A percentile compares a stretch with the other conserved stretches of the same genome.
Evolutionary conservation across 2,329 filamentous ascomycete species (phyloP).

Genomic region (Amphichorda felina): DNA sequence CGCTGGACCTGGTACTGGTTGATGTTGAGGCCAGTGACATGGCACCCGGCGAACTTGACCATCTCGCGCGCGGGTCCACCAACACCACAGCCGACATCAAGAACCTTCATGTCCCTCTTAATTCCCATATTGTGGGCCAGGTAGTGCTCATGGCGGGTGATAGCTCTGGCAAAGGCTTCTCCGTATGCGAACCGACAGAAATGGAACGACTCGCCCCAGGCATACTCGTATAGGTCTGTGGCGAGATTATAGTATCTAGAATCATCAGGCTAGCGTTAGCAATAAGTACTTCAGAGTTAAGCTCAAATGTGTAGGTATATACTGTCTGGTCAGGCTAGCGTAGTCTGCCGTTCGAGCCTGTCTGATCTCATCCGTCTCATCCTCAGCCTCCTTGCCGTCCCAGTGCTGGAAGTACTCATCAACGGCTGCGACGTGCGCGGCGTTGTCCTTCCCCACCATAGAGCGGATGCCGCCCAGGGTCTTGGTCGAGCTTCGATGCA

Average conservation of each 20-base stretch:
- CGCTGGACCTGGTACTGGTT: conserved; percentile 95
- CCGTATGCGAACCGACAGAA: conserved; percentile 84
- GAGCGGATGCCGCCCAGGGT: too few relatives aligned
- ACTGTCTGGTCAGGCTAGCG: conserved; percentile 79
- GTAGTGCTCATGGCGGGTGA: conserved; percentile 92
- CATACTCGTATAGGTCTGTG: conserved; percentile 87
- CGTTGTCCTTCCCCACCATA: too few relatives aligned
- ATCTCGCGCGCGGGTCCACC: conserved; percentile 91
- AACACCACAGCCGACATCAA: conserved; percentile 94
- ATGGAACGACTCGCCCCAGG: conserved; percentile 88
- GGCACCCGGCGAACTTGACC: conserved; percentile 78
- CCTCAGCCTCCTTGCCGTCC: conserved; percentile 64
- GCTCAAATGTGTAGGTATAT: conserved; percentile 22
- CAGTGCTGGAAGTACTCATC: too few relatives aligned
- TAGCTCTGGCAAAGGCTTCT: conserved; percentile 77
- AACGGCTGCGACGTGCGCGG: too few relatives aligned
- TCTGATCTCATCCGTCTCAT: conserved; percentile 59
- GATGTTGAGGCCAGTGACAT: conserved; percentile 86
- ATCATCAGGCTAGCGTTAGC: conserved; percentile 4
- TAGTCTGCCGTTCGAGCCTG: conserved; percentile 72
- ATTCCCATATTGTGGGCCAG: conserved; percentile 77
- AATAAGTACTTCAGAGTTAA: conserved; percentile 1
- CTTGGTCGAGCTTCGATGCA: too few relatives aligned
- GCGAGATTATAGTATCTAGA: conserved; percentile 81
- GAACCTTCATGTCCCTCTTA: conserved; percentile 67